A percentile compares a stretch with the other conserved stretches of the same genome.
phyloP scores from a whole-genome alignment of 805 yeast species.

The Scheffersomyces ergatensis region DNA sequence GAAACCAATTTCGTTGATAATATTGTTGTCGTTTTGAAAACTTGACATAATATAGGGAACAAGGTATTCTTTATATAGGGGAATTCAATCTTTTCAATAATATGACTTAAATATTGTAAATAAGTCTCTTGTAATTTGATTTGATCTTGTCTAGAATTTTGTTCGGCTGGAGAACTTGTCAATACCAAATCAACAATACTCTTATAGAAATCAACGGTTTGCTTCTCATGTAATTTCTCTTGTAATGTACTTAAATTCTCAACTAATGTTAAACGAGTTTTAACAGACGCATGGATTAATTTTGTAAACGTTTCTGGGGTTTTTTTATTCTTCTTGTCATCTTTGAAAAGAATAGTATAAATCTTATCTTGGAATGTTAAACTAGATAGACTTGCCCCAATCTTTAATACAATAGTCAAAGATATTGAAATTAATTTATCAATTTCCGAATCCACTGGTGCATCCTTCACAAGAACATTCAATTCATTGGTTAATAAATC shows the following conservation, averaged over 20 bases:
- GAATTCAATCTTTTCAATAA: constrained; percentile 55
- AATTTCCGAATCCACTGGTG: constrained; percentile 23
- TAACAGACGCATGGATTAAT: constrained; percentile 30
- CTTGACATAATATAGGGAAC: constrained; percentile 68
- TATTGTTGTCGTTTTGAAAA: constrained; percentile 83
- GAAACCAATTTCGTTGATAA: constrained; percentile 73
- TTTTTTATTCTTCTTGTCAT: constrained; percentile 20
- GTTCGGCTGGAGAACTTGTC: constrained; percentile 21
- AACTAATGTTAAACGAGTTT: constrained; percentile 27
- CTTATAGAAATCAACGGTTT: constrained; percentile 47
- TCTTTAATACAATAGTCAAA: constrained; percentile 54
- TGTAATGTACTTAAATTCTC: constrained; percentile 49
- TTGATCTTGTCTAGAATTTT: constrained; percentile 28
- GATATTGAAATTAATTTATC: constrained; percentile 39
- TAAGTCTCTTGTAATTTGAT: constrained; percentile 51
- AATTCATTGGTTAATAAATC: constrained; percentile 47
- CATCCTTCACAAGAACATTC: constrained; percentile 16
- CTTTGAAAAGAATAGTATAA: constrained; percentile 41
- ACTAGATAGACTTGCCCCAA: constrained; percentile 68
- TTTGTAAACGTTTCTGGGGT: constrained; percentile 18
- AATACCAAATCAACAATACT: constrained; percentile 39
- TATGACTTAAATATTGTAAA: constrained; percentile 39
- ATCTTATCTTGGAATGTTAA: constrained; percentile 75
- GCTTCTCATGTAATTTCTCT: constrained; percentile 49
- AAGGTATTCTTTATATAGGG: constrained; percentile 69